These are phyloP conservation scores for Wallacemonas sp. DNA, from an alignment of 208 protist species.

Conservation along the genomic window DNA sequence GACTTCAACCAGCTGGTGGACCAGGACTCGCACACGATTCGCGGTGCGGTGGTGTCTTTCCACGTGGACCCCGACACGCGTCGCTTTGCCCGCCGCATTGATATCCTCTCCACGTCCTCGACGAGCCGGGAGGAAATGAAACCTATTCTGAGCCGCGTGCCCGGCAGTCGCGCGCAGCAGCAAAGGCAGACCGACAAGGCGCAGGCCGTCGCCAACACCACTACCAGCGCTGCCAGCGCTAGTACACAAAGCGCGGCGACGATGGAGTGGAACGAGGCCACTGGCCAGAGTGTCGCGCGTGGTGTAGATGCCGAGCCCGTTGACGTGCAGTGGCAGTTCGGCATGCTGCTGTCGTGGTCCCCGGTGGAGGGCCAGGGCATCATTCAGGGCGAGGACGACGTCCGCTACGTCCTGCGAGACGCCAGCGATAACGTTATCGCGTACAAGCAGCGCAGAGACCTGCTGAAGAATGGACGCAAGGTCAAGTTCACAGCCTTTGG, in stretches of 20 bases:
- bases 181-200: background rate
- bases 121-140: slow-evolving; percentile 38
- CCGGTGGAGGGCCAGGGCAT: slow-evolving; percentile 78
- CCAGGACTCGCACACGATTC: slow-evolving; percentile 46
- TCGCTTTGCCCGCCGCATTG: slow-evolving; percentile 56
- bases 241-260: background rate
- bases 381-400: slow-evolving; percentile 67
- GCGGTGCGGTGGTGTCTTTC: slow-evolving; percentile 86
- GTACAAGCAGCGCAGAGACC: slow-evolving; percentile 40
- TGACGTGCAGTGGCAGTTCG: slow-evolving; percentile 52
- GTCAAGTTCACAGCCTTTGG: slow-evolving; percentile 81
- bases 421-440: slow-evolving; percentile 67
- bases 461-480: slow-evolving; percentile 61
- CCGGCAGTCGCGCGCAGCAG: slow-evolving; percentile 16
- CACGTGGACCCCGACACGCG: slow-evolving; percentile 35
- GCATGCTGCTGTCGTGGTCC: slow-evolving; percentile 77
- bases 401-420: slow-evolving; percentile 83
- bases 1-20: slow-evolving; percentile 83
- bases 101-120: slow-evolving; percentile 67
- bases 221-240: background rate
- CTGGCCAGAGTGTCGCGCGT: slow-evolving; percentile 10
- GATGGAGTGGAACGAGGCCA: slow-evolving; percentile 13
- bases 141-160: slow-evolving; percentile 48
- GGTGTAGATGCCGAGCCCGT: slow-evolving; percentile 33
- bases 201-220: background rate